Percentiles rank a stretch among this genome's conserved stretches.
Evolutionary conservation across 1,139 yeast genomes (phyloP).

Genomic region (Suhomyces yuchorum): DNA sequence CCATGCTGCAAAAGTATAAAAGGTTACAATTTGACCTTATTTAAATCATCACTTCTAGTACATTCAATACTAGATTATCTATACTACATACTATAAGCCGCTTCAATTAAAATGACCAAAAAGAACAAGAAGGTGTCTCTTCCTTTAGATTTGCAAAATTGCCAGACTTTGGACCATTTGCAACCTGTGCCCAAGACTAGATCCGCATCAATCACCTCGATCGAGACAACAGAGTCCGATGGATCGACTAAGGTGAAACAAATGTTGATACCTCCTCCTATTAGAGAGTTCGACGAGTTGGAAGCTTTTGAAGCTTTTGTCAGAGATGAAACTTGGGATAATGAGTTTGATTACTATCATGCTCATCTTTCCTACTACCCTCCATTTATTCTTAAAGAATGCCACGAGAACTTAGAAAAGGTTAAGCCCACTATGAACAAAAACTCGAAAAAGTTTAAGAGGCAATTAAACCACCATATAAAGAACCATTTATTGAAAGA

Average conservation of each 20-base stretch:
- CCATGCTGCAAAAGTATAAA: constrained; percentile 2
- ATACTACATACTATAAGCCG: neutral
- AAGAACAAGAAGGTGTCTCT: constrained; percentile 25
- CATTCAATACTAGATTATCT: neutral
- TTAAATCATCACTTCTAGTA: neutral
- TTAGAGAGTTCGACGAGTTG: constrained; percentile 61
- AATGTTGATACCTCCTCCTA: constrained; percentile 44
- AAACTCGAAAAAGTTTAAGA: constrained; percentile 68
- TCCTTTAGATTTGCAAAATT: constrained; percentile 40
- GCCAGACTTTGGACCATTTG: constrained; percentile 44
- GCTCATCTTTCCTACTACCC: constrained; percentile 70
- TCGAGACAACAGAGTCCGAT: constrained; percentile 37
- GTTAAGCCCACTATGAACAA: constrained; percentile 74
- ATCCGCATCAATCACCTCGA: constrained; percentile 28
- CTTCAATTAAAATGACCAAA: constrained; percentile 18
- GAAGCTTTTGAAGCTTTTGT: constrained; percentile 63
- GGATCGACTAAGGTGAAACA: constrained; percentile 30
- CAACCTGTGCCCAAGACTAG: constrained; percentile 41
- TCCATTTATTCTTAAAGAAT: constrained; percentile 67
- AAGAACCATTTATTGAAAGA: constrained; percentile 71
- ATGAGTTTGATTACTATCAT: constrained; percentile 68
- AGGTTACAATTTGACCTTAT: neutral
- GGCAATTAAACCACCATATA: constrained; percentile 75
- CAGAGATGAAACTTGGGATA: constrained; percentile 75
- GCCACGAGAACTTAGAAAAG: constrained; percentile 71